Conservation (phyloP, 257 asterid genomes). For the Apocynum venetum region DNA sequence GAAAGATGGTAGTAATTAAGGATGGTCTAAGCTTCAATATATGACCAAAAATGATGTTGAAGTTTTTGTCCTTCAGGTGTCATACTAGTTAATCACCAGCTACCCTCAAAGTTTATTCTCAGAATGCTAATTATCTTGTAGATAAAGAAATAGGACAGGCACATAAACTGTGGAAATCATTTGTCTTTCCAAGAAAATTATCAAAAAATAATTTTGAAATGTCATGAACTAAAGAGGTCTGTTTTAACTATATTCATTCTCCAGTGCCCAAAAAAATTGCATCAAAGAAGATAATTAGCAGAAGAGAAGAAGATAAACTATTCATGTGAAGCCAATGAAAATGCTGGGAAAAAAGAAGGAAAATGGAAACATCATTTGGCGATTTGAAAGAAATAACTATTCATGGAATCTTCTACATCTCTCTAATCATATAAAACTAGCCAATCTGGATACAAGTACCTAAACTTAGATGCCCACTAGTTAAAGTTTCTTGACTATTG, state of each 20-base stretch:
- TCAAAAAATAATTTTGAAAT: background rate
- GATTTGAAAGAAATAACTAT: background rate
- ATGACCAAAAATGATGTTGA: too few relatives aligned
- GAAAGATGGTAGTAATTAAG: too few relatives aligned
- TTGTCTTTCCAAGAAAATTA: background rate
- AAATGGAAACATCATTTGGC: background rate
- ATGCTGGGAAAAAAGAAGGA: background rate
- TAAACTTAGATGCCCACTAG: conserved; percentile 2
- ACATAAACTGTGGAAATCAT: background rate
- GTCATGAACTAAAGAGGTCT: background rate
- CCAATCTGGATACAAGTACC: background rate
- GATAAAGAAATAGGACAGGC: background rate
- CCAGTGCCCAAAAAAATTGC: too few relatives aligned
- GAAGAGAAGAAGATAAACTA: background rate
- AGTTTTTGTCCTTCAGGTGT: background rate
- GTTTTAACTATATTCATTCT: too few relatives aligned
- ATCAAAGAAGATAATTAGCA: background rate
- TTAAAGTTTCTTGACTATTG: background rate
- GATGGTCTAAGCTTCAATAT: too few relatives aligned
- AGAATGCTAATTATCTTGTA: background rate
- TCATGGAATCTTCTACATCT: background rate
- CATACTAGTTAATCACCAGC: background rate
- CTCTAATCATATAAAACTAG: background rate
- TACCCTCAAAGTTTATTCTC: background rate
- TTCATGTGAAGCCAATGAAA: background rate